Base-by-base conservation (phyloP, 352 stramenopile species). In the Pythium chondricola region DNA sequence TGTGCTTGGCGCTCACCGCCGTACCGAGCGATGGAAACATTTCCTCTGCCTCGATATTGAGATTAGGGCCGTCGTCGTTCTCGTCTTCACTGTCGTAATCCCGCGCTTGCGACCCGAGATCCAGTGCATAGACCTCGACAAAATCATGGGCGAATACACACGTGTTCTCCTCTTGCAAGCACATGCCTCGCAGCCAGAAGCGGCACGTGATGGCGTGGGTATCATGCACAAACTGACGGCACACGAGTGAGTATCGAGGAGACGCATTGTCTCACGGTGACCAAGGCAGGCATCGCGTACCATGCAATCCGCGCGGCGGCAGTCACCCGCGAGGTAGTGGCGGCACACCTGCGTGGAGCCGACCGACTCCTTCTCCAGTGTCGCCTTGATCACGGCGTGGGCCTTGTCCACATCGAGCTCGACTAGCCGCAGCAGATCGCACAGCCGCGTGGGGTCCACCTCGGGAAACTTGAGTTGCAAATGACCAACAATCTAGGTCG, bases 91-190 rank as follows among this genome's bases (percentile, higher is more conserved):
- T 86, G 58, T 90, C 79, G 55, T 87, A 88, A 46, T 88, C 75
- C 17, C 75, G 73, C 14, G 24, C 24, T 18, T 65, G 56, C 8
- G 60, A 35, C 7, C 57, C 50, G 24, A 72, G 62, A 50, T 85
- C 70, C 56, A 89, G 65, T 37, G 67, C 60, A 52, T 87, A 87
- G 29, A 74, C 83, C 61, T 89, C 77, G 47, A 60, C 73, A 42
- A 91, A 91, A 55, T 83, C 74, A 64, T 93, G 82, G 11, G 80
- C 71, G 54, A 93, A 93, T 2, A 88, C 77, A 48, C 82, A 93
- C 29, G 29, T 13, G 33, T 85, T 65, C 37, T 90, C 72, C 6
- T 58, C 71, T 60, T 93, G 79, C 45, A 90, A 61, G 44, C 82
- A 93, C 43, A 76, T 69, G 24, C 82, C 82, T 11, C 82, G 79